A percentile compares a stretch with the other conserved stretches of the same genome.
These are phyloP conservation scores for Fusarium multiceps DNA, from an alignment of 2,329 filamentous ascomycete genomes.

Conservation along the genomic window DNA sequence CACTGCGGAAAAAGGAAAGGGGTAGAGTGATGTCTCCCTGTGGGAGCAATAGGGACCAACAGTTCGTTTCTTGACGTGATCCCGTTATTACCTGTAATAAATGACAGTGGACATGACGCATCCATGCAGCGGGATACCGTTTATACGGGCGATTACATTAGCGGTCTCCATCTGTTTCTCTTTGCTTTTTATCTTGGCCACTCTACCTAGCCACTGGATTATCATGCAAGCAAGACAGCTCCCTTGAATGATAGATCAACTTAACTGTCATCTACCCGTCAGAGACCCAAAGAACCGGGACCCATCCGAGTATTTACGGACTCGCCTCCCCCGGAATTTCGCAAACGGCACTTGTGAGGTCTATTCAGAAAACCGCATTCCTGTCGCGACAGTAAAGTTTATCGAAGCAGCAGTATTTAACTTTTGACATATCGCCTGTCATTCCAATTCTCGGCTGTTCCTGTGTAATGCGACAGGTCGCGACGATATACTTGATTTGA, in stretches of 20 bases:
- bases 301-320: neutral
- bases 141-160: neutral
- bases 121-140: neutral
- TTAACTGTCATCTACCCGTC: constrained; percentile 2
- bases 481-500: neutral
- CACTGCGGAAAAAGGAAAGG: neutral
- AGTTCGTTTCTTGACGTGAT: neutral
- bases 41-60: neutral
- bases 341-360: constrained; percentile 17
- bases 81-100: neutral
- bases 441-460: constrained; percentile 8
- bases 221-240: neutral
- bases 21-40: neutral
- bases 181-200: constrained; percentile 9
- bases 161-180: neutral
- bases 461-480: neutral
- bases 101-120: neutral
- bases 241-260: constrained; percentile 13
- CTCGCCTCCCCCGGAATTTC: constrained; percentile 1
- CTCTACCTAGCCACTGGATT: too few relatives aligned
- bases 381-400: neutral
- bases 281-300: constrained; percentile 11
- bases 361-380: constrained; percentile 19
- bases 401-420: neutral
- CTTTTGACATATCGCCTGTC: neutral